Conservation (phyloP, 2,329 filamentous ascomycete genomes). For the Rhinocladiella mackenziei region DNA sequence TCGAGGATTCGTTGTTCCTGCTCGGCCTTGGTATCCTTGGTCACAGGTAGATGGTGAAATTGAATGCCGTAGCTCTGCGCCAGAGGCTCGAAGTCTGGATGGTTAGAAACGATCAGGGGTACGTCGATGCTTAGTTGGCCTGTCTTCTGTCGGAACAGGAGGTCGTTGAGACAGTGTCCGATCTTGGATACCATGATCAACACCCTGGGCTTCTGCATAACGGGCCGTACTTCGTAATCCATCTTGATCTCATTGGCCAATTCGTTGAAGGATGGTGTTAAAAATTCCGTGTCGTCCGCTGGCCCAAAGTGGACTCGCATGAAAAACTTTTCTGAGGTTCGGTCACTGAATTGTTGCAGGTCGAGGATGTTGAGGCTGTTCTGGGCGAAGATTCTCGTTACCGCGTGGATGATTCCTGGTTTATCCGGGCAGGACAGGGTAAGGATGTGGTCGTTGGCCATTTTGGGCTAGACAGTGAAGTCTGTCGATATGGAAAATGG, state of each 20-base stretch:
- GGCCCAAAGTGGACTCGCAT: slow-evolving; percentile 82
- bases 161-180: slow-evolving; percentile 78
- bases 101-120: slow-evolving; percentile 77
- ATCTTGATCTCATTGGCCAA: slow-evolving; percentile 63
- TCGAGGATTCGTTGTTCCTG: slow-evolving; percentile 70
- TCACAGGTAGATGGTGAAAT: slow-evolving; percentile 78
- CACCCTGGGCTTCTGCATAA: slow-evolving; percentile 66
- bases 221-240: slow-evolving; percentile 67
- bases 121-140: slow-evolving; percentile 71
- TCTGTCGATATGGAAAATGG: not conserved
- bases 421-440: slow-evolving; percentile 81
- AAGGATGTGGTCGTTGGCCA: slow-evolving; percentile 61
- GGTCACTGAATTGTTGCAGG: slow-evolving; percentile 79
- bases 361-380: slow-evolving; percentile 77
- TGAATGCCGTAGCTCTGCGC: slow-evolving; percentile 70
- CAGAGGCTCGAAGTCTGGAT: slow-evolving; percentile 66
- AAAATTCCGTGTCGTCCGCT: slow-evolving; percentile 44
- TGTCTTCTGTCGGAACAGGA: slow-evolving; percentile 73
- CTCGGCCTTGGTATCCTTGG: slow-evolving; percentile 68
- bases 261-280: slow-evolving; percentile 55
- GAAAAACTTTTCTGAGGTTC: slow-evolving; percentile 71
- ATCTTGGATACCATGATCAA: slow-evolving; percentile 90
- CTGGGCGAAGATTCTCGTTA: slow-evolving; percentile 70
- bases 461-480: slow-evolving; percentile 19
- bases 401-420: slow-evolving; percentile 78